Base-by-base conservation (phyloP, 805 yeast genomes). In the Saccharomycopsis guyanensis region DNA sequence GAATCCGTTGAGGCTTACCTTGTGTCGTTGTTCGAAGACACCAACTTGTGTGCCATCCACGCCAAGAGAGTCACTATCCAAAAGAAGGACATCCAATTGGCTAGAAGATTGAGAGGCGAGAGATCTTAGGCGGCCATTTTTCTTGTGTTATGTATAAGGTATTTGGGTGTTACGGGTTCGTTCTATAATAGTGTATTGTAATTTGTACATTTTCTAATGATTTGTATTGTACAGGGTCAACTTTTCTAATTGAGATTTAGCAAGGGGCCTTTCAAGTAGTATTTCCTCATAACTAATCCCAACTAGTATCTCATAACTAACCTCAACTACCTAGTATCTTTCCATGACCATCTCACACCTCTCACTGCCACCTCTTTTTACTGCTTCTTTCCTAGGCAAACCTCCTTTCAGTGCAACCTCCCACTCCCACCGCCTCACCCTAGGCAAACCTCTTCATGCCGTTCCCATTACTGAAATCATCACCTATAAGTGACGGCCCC, bases 31-130 rank as follows among this genome's bases (percentile, higher is more conserved):
- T 93, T 91, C 59, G 97, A 91, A 76, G 97, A 93, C 70, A 93
- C 97, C 57, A 91, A 89, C 76, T 78, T 91, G 75, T 93, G 97
- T 74, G 97, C 97, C 56, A 86, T 88, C 59, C 98, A 91, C 72
- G 98, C 97, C 63, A 91, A 93, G 82, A 84, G 98, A 74, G 97
- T 91, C 59, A 91, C 98, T 56, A 87, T 91, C 64, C 96, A 87
- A 78, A 91, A 88, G 86, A 89, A 89, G 75, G 98, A 91, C 70
- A 86, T 91, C 68, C 96, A 89, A 66, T 78, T 91, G 66, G 98
- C 97, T 58, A 85, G 97, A 76, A 85, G 97, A 76, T 80, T 91
- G 68, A 83, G 97, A 74, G 97, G 97, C 71, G 95, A 85, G 75
- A 82, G 93, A 82, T 78, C 91, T 58, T 84, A 79, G 65, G 52